A percentile compares a stretch with the other conserved stretches of the same genome.
Conservation (phyloP, 441 rosid genomes). For the Hura crepitans region DNA sequence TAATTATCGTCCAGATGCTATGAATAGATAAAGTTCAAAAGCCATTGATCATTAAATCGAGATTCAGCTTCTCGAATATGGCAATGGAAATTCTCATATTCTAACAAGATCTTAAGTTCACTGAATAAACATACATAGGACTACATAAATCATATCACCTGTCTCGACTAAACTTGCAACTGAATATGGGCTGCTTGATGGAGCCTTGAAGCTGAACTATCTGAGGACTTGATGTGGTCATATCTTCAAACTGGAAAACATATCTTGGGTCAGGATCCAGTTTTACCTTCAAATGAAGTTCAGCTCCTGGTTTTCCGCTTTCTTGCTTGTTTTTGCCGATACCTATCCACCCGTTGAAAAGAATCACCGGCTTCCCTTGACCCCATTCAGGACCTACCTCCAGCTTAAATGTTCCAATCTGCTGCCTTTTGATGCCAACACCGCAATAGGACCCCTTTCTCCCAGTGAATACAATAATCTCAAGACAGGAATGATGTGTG, state of each 20-base stretch:
- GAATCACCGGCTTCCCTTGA: conserved; percentile 61
- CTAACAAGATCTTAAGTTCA: conserved; percentile 1
- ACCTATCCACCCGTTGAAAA: conserved; percentile 83
- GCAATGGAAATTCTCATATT: background rate
- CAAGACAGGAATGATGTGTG: conserved; percentile 58
- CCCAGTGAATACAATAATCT: conserved; percentile 59
- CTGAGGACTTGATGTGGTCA: conserved; percentile 78
- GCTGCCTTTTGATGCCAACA: conserved; percentile 71
- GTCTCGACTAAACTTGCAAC: conserved; percentile 88
- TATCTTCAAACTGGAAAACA: conserved; percentile 88
- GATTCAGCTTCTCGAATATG: background rate
- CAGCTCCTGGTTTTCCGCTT: conserved; percentile 52
- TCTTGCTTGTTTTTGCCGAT: conserved; percentile 75
- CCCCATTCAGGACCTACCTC: conserved; percentile 92
- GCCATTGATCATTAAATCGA: too few relatives aligned
- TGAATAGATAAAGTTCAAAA: background rate
- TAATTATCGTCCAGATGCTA: too few relatives aligned
- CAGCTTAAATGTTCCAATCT: conserved; percentile 71
- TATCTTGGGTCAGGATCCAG: conserved; percentile 94
- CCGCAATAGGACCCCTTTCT: conserved; percentile 70
- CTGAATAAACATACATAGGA: background rate
- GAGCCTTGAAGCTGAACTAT: conserved; percentile 92
- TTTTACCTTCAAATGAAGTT: conserved; percentile 82
- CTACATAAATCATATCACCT: conserved; percentile 44
- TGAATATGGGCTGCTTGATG: conserved; percentile 82